Conservation (phyloP, 1,139 yeast species). For the Cylindricascospora bacillispora region DNA sequence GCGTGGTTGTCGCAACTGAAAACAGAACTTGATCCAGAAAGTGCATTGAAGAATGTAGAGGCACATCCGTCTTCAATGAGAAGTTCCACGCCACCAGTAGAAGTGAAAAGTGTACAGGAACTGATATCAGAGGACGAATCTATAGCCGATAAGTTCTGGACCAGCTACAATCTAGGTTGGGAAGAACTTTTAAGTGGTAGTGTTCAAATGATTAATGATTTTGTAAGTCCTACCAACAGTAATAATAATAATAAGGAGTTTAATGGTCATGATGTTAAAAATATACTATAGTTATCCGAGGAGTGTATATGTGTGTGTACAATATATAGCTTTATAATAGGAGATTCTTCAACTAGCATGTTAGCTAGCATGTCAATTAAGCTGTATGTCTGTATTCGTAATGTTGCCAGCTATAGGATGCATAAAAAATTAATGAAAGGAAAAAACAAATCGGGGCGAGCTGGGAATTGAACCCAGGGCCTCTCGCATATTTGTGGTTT, state of each 20-base stretch:
- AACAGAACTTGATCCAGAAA: background rate
- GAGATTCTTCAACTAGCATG: no score
- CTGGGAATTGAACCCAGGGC: conserved; percentile 6
- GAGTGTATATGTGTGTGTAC: no score
- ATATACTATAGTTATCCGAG: no score
- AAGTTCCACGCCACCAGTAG: background rate
- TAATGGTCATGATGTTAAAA: no score
- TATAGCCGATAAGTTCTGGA: conserved; percentile 9
- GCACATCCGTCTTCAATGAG: background rate
- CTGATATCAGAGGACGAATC: background rate
- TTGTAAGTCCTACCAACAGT: background rate
- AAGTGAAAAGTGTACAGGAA: background rate
- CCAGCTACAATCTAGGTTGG: conserved; percentile 7
- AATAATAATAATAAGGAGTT: background rate
- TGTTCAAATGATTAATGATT: background rate
- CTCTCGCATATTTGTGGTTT: conserved; percentile 5
- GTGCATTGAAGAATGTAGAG: background rate
- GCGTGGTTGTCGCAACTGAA: conserved; percentile 5
- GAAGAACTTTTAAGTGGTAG: conserved; percentile 5
- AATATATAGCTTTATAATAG: no score
- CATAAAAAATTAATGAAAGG: no score
- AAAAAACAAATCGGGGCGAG: conserved; percentile 5
- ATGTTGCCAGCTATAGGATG: no score
- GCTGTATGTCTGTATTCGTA: no score
- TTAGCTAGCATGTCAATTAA: no score